Base-by-base conservation (phyloP, 768 basidiomycete genomes). In the Trametes meyenii region DNA sequence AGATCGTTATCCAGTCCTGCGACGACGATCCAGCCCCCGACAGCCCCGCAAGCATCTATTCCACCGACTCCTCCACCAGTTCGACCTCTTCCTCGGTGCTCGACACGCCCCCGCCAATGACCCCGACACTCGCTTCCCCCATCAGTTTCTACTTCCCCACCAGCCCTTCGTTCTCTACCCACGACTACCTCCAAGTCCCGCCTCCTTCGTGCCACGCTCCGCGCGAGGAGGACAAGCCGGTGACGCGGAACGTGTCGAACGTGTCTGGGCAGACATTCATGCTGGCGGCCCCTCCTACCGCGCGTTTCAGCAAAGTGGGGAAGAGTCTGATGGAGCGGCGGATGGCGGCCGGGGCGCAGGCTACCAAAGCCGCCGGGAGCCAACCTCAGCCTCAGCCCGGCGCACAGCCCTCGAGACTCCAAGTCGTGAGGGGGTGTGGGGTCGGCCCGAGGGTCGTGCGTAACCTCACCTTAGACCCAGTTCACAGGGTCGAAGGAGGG, bases 121-220 rank as follows among this genome's bases (percentile, higher is more conserved):
- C 46, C 39, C 56, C 62, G 29, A 46, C 53, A 10, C 39, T 58
- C 29, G 56, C 57, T 2, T 54, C 62, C 29, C 50, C 51, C 1
- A 57, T 54, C 40, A 58, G 52, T 52, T 63, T 58, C 56, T 63
- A 58, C 62, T 63, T 58, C 51, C 57, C 62, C 8, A 16, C 44
- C 7, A 52, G 52, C 51, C 52, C 46, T n/a, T 40, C 50, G 36
- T 57, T 63, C 62, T 48, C 55, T 2, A 26, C 40, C 7, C 10
- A 16, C 24, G 56, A 58, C 33, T 54, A 58, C 40, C 57, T 63
- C 21, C 62, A 63, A 35, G 56, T 63, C 21, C 56, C 62, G 14
- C 56, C 51, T 46, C 39, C 62, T 3, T 58, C 50, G 24, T 63
- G 48, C 52, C 48, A 63, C 52, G 56, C 51, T 8, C 62, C 62